Conservation (phyloP, 2,329 filamentous ascomycete genomes). For the Apiospora kogelbergensis region DNA sequence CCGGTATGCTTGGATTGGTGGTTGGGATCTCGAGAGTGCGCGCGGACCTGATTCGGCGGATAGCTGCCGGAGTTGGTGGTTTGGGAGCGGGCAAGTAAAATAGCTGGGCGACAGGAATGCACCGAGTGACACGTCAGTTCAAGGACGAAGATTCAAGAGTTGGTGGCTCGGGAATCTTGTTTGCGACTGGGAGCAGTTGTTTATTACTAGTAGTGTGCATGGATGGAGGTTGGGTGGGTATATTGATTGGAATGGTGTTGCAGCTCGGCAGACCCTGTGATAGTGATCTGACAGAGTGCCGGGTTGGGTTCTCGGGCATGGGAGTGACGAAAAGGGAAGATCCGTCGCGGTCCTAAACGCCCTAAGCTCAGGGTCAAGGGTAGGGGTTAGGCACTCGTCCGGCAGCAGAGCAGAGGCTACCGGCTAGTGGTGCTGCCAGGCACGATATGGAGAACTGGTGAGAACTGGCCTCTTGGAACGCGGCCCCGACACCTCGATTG, state of each 20-base stretch:
- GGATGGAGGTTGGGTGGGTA: conserved; percentile 3
- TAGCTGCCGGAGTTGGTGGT: not conserved
- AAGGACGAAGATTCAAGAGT: not conserved
- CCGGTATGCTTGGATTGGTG: not conserved
- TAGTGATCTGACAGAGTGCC: conserved; percentile 8
- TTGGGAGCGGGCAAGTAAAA: not conserved
- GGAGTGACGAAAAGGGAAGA: conserved; percentile 8
- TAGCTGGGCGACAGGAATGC: not conserved
- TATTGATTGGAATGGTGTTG: conserved; percentile 5
- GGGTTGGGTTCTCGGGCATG: not conserved
- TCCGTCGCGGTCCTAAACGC: not conserved
- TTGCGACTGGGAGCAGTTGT: conserved; percentile 1
- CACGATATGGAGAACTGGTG: not conserved
- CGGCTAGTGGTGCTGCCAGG: not conserved
- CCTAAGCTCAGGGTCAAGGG: not conserved
- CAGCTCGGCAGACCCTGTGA: conserved; percentile 4
- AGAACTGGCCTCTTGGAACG: conserved; percentile 4
- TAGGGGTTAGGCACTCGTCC: not conserved
- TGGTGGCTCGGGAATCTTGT: not conserved
- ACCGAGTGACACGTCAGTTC: not conserved
- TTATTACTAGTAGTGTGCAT: conserved; percentile 4
- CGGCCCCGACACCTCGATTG: not conserved
- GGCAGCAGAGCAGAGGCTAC: not conserved
- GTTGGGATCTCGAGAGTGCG: not conserved
- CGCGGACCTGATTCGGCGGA: not conserved